Evolutionary conservation across 2,329 filamentous ascomycete genomes (phyloP).

Genomic region (Corinectria fuckeliana): DNA sequence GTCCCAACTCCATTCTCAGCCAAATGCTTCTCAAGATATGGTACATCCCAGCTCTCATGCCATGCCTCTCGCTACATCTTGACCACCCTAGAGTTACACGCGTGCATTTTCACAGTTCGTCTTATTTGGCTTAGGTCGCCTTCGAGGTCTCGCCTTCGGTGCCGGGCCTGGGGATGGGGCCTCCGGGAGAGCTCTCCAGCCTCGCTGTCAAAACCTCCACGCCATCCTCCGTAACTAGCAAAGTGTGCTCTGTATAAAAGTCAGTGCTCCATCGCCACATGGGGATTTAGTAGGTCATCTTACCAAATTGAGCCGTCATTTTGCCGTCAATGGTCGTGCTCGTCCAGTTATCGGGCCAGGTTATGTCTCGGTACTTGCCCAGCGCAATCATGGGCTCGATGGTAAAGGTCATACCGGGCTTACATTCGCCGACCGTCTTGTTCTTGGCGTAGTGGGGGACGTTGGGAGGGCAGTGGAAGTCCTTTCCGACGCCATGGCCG

Average conservation of each 20-base stretch:
- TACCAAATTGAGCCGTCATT: conserved; percentile 90
- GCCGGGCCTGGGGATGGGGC: conserved; percentile 66
- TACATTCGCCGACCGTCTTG: conserved; percentile 92
- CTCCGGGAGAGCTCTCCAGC: conserved; percentile 75
- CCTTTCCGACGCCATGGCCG: conserved; percentile 90
- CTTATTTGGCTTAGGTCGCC: conserved; percentile 4
- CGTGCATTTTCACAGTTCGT: background rate
- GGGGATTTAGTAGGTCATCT: conserved; percentile 41
- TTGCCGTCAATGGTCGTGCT: conserved; percentile 91
- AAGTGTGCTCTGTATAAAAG: conserved; percentile 69
- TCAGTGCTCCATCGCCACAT: conserved; percentile 27
- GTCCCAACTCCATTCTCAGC: conserved; percentile 10
- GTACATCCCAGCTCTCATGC: conserved; percentile 1
- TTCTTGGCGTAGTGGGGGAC: conserved; percentile 98
- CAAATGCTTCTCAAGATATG: conserved; percentile 8
- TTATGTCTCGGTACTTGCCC: conserved; percentile 89
- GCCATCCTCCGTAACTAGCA: conserved; percentile 82
- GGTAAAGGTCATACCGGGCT: conserved; percentile 97
- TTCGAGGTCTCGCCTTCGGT: conserved; percentile 19
- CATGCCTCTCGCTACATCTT: background rate
- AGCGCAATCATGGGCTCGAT: conserved; percentile 99
- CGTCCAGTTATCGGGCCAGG: conserved; percentile 99
- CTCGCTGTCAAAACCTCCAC: conserved; percentile 83
- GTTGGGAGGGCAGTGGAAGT: conserved; percentile 94
- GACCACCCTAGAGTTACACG: background rate